These are phyloP conservation scores for Telopea speciosissima DNA, from an alignment of 177 flowering plant species.

Conservation along the genomic window DNA sequence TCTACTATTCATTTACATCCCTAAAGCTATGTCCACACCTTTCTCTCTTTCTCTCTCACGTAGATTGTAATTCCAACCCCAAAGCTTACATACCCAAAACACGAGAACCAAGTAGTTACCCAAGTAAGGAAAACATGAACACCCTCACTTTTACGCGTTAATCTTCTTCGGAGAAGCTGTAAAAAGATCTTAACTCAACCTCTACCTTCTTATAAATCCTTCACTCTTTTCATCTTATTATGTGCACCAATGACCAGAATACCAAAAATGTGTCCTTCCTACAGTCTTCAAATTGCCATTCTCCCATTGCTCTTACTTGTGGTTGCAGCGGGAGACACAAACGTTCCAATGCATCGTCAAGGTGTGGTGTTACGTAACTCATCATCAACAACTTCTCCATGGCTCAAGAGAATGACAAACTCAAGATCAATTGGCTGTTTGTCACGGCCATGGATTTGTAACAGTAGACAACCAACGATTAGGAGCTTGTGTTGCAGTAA, in stretches of 20 bases:
- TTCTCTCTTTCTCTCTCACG: too few relatives aligned
- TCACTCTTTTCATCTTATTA: background rate
- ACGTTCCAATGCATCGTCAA: too few relatives aligned
- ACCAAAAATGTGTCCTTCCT: too few relatives aligned
- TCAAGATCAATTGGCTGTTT: slow-evolving; percentile 37
- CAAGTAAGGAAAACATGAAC: slow-evolving; percentile 34
- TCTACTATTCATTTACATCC: too few relatives aligned
- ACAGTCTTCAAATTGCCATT: too few relatives aligned
- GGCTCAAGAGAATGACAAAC: slow-evolving; percentile 25
- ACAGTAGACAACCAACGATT: slow-evolving; percentile 15
- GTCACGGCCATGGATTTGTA: slow-evolving; percentile 50
- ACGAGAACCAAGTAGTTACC: slow-evolving; percentile 10
- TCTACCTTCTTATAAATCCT: background rate
- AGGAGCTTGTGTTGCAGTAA: slow-evolving; percentile 44
- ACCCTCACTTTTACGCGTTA: slow-evolving; percentile 6
- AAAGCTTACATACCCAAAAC: slow-evolving; percentile 1
- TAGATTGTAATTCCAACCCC: too few relatives aligned
- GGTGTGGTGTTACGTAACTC: too few relatives aligned
- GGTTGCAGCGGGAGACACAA: slow-evolving; percentile 1
- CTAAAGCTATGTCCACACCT: too few relatives aligned
- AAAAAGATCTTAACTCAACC: background rate
- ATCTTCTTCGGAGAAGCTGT: slow-evolving; percentile 3
- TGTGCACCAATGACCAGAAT: background rate
- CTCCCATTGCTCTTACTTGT: too few relatives aligned
- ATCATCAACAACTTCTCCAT: slow-evolving; percentile 21